Percentiles rank a stretch among this genome's conserved stretches.
Conservation (phyloP, 257 asterid species). For the Gynochthodes officinalis region DNA sequence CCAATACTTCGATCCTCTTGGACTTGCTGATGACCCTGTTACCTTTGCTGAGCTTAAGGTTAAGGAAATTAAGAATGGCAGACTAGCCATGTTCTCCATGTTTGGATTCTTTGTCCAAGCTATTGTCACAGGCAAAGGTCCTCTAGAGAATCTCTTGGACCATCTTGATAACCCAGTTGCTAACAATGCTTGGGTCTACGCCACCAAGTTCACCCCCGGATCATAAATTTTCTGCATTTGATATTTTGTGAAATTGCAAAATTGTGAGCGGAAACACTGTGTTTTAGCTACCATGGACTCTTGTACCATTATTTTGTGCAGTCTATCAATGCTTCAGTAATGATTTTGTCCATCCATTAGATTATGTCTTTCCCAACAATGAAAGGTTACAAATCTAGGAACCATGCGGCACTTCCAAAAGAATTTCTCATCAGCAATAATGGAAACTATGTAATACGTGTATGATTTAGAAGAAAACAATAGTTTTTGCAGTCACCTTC, state of each 20-base stretch:
- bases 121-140: slow-evolving; percentile 64
- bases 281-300: not conserved
- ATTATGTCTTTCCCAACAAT: too few relatives aligned
- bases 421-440: too few relatives aligned
- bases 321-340: not conserved
- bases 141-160: slow-evolving; percentile 64
- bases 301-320: not conserved
- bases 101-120: slow-evolving; percentile 66
- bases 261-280: slow-evolving; percentile 11
- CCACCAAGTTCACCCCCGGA: slow-evolving; percentile 72
- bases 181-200: slow-evolving; percentile 80
- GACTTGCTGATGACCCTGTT: slow-evolving; percentile 63
- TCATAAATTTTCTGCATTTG: slow-evolving; percentile 24
- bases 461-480: too few relatives aligned
- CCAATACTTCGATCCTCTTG: slow-evolving; percentile 78
- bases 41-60: slow-evolving; percentile 78
- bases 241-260: not conserved
- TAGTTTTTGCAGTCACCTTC: too few relatives aligned
- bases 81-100: slow-evolving; percentile 84
- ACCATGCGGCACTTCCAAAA: too few relatives aligned
- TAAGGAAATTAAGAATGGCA: slow-evolving; percentile 78
- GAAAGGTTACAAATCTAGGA: too few relatives aligned
- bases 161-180: slow-evolving; percentile 86
- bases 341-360: not conserved
- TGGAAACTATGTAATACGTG: too few relatives aligned